Base-by-base conservation (phyloP, 345 rosid species). In the Gossypium stocksii region DNA sequence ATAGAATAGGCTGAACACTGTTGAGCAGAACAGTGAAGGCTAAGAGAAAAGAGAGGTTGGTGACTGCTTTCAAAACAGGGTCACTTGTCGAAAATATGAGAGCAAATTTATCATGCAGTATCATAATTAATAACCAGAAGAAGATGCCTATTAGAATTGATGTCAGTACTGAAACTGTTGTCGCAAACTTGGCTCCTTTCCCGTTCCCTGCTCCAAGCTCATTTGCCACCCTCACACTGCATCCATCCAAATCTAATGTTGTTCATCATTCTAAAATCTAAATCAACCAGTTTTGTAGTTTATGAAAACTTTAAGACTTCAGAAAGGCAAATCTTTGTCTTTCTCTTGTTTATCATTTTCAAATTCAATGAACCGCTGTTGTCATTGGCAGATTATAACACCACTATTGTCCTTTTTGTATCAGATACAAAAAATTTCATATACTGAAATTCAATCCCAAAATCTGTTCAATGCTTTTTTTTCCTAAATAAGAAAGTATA, bases 181-280 rank as follows among this genome's bases (percentile, higher is more conserved):
- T 84, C 0, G 97, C 98, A 69, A 90, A 91, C 76, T 76, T 91
- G 2, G 98, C 98, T 74, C 89, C 98, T 70, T 79, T 89, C 5
- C 98, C 97, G n/a, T 90, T 91, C 0, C 98, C 96, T 1, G 97
- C 96, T 44, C 97, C 98, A 43, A 93, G 82, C 78, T 94, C 98
- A 61, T 94, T 94, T 8, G 98, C 92, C 15, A 92, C 97, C 67
- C 97, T 82, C 13, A 94, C 93, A 73, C 97, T 92, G 86, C 80
- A 80, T 16, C 76, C 16, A 13, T 13, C 11, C 41, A 34, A 34
- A 34, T 34, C 7, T 34, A 13, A 48, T 48, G 16, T 48, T 48
- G 52, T 48, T 48, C 52, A 48, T 34, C 41, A 34, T 34, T 34
- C 41, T 34, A 5, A 34, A 5, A 34, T 34, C 41, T 34, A 34